Evolutionary conservation across 768 basidiomycete species (phyloP).

Genomic region (Lactifluus subvellereus): DNA sequence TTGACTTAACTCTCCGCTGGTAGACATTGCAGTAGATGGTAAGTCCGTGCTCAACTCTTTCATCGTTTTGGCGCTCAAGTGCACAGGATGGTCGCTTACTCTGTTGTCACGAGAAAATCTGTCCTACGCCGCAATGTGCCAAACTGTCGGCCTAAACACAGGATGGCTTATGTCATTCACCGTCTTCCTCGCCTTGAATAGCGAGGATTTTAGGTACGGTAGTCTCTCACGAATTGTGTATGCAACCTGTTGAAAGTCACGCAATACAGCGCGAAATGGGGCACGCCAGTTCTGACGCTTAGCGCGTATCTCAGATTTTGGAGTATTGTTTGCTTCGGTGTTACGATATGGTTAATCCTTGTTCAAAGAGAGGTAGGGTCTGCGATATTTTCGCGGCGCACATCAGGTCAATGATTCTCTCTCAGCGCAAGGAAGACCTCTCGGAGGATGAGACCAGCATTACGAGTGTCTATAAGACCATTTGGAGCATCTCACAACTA

Average conservation of each 20-base stretch:
- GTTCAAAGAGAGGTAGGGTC: constrained; percentile 83
- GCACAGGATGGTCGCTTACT: constrained; percentile 70
- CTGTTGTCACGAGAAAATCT: constrained; percentile 88
- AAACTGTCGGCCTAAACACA: constrained; percentile 93
- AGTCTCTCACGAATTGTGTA: constrained; percentile 33
- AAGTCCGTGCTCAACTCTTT: constrained; percentile 32
- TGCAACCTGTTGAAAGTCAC: background rate
- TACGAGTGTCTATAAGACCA: constrained; percentile 82
- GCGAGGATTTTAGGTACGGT: constrained; percentile 66
- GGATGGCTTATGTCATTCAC: constrained; percentile 97
- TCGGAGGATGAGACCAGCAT: constrained; percentile 86
- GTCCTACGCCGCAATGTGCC: constrained; percentile 95
- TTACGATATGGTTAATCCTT: constrained; percentile 84
- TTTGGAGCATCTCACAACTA: constrained; percentile 89
- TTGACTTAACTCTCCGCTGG: background rate
- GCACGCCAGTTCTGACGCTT: constrained; percentile 64
- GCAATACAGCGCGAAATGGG: constrained; percentile 59
- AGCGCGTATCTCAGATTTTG: constrained; percentile 82
- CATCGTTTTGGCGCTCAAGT: constrained; percentile 32
- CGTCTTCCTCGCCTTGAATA: constrained; percentile 95
- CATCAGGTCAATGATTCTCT: background rate
- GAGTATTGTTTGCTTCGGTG: constrained; percentile 68
- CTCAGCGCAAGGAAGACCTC: constrained; percentile 66
- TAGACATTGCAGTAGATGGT: constrained; percentile 98
- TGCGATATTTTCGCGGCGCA: background rate